Percentiles rank a stretch among this genome's conserved stretches.
These are phyloP conservation scores for Glonium stellatum DNA, from an alignment of 495 filamentous ascomycete species.

Conservation along the genomic window DNA sequence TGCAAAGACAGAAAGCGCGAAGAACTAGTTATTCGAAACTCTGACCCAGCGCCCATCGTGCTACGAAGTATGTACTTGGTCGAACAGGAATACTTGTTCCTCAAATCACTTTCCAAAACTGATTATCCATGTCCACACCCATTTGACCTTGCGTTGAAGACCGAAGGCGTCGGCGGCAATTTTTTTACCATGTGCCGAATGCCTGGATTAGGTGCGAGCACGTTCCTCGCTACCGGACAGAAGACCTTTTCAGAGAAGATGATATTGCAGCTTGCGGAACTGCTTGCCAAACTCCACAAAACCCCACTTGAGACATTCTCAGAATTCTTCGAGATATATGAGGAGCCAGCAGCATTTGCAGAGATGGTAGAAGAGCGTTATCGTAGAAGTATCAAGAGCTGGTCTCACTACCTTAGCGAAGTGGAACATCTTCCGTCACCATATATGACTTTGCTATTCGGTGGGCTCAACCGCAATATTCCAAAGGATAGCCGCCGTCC, in stretches of 20 bases:
- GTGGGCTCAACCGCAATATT: conserved; percentile 3
- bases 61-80: background rate
- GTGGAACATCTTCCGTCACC: conserved; percentile 1
- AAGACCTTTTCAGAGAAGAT: conserved; percentile 5
- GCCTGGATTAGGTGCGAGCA: background rate
- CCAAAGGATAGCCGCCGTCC: conserved; percentile 1
- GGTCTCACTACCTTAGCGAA: background rate
- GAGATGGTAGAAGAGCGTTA: background rate
- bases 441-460: conserved; percentile 2
- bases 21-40: background rate
- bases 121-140: background rate
- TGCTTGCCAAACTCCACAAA: background rate
- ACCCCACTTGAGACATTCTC: background rate
- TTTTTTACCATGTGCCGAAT: conserved; percentile 2
- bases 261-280: conserved; percentile 1
- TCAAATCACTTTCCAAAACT: conserved; percentile 4
- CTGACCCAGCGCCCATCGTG: background rate
- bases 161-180: background rate
- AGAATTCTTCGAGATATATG: conserved; percentile 2
- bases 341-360: background rate
- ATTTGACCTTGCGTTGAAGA: conserved; percentile 1
- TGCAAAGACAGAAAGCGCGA: background rate
- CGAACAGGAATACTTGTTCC: conserved; percentile 5
- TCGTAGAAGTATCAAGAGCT: background rate
- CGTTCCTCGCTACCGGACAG: background rate